These are phyloP conservation scores for Rosellinia necatrix DNA, from an alignment of 2,329 filamentous ascomycete species.

Conservation along the genomic window DNA sequence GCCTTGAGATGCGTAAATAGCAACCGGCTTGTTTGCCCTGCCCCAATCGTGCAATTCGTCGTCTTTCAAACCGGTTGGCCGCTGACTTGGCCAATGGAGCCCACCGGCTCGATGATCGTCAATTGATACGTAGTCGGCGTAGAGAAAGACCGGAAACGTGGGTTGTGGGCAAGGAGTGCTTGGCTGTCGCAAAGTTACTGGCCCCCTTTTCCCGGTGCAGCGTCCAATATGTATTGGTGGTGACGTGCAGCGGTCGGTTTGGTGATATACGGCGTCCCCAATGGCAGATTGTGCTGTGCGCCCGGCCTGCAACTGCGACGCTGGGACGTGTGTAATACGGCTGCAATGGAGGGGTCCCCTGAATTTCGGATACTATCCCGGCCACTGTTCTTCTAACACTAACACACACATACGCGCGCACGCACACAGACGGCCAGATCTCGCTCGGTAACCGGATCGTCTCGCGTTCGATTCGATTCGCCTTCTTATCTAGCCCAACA, in stretches of 20 bases:
- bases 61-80: constrained; percentile 9
- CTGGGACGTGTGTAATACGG: constrained; percentile 7
- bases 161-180: constrained; percentile 20
- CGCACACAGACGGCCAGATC: constrained; percentile 1
- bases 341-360: constrained; percentile 18
- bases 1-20: constrained; percentile 7
- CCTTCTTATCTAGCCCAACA: constrained; percentile 6
- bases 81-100: constrained; percentile 23
- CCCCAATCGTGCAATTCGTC: constrained; percentile 13
- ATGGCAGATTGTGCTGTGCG: constrained; percentile 14
- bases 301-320: constrained; percentile 17
- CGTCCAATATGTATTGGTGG: constrained; percentile 17
- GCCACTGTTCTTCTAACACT: background rate
- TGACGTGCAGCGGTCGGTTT: constrained; percentile 11
- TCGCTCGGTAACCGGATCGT: constrained; percentile 18
- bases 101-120: constrained; percentile 1
- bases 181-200: constrained; percentile 19
- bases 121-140: constrained; percentile 22
- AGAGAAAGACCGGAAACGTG: constrained; percentile 18
- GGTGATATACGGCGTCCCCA: constrained; percentile 14
- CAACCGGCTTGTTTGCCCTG: constrained; percentile 14
- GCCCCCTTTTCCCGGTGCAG: constrained; percentile 15
- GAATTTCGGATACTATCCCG: constrained; percentile 19
- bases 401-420: background rate
- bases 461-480: constrained; percentile 17